Conservation (phyloP, 768 basidiomycete species). For the Strobilomyces dryophilus region DNA sequence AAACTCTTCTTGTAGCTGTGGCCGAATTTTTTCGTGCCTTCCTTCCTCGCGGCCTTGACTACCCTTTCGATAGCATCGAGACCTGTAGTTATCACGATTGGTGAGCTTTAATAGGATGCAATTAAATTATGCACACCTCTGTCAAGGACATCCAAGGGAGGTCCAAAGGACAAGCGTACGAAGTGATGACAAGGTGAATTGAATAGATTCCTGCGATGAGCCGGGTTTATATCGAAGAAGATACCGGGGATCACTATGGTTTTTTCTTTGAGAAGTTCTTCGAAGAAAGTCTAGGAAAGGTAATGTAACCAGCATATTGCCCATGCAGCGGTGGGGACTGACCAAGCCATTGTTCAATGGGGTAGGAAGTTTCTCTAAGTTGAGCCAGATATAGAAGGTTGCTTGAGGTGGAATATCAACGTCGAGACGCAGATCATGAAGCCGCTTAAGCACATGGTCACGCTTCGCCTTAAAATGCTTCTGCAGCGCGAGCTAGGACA, state of each 20-base stretch:
- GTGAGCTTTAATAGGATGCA: not conserved
- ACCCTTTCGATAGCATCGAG: constrained; percentile 84
- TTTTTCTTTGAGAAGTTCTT: constrained; percentile 86
- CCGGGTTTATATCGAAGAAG: constrained; percentile 77
- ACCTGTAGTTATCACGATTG: constrained; percentile 36
- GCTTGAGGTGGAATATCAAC: constrained; percentile 72
- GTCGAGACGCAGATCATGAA: constrained; percentile 72
- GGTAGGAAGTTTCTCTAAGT: constrained; percentile 69
- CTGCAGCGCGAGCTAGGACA: constrained; percentile 68
- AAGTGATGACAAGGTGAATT: constrained; percentile 89
- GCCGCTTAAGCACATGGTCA: constrained; percentile 82
- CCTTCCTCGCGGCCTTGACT: constrained; percentile 61
- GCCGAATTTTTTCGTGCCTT: constrained; percentile 59
- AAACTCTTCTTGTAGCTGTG: constrained; percentile 65
- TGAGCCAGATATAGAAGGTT: constrained; percentile 96
- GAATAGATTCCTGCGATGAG: constrained; percentile 85
- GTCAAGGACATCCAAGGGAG: constrained; percentile 74
- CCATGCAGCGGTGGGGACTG: constrained; percentile 17
- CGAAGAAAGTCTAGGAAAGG: constrained; percentile 76
- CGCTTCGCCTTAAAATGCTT: constrained; percentile 89
- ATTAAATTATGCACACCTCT: constrained; percentile 44
- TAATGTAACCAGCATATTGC: not conserved
- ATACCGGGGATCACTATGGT: constrained; percentile 90
- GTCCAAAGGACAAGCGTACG: constrained; percentile 83
- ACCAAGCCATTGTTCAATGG: constrained; percentile 89